phyloP scores from a whole-genome alignment of 2,329 filamentous ascomycete species.

The Penicillium sp. region DNA sequence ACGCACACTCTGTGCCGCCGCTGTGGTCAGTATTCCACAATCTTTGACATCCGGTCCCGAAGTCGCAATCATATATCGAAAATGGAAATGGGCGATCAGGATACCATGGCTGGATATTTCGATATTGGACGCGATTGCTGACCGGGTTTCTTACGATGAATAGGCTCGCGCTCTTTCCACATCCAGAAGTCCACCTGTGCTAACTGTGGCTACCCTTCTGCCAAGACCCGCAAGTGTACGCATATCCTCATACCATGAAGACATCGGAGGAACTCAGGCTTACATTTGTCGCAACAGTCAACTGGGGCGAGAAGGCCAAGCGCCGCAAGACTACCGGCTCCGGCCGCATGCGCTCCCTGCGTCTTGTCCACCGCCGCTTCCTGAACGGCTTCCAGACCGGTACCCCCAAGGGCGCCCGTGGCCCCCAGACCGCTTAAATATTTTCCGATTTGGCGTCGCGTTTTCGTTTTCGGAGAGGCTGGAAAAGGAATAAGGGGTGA shows the following conservation, averaged over 20 bases:
- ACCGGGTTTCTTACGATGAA: conserved; percentile 25
- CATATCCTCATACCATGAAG: conserved; percentile 17
- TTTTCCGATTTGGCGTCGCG: conserved; percentile 32
- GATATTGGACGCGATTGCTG: conserved; percentile 21
- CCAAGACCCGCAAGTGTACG: conserved; percentile 98
- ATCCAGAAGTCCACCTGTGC: conserved; percentile 99
- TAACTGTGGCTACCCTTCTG: conserved; percentile 92
- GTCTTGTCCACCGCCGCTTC: conserved; percentile 86
- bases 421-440: conserved; percentile 49
- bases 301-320: conserved; percentile 99
- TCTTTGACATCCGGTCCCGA: conserved; percentile 1
- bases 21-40: conserved; percentile 68
- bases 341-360: conserved; percentile 92
- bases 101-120: conserved; percentile 4
- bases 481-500: conserved; percentile 28
- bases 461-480: conserved; percentile 37
- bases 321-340: conserved; percentile 98
- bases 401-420: conserved; percentile 75
- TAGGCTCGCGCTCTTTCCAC: conserved; percentile 95
- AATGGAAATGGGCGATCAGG: conserved; percentile 10
- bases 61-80: conserved; percentile 15
- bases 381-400: conserved; percentile 97
- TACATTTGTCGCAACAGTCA: conserved; percentile 58
- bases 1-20: conserved; percentile 97
- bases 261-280: conserved; percentile 21